Conservation (phyloP, 2,329 filamentous ascomycete genomes). For the Fusarium kyushuense region DNA sequence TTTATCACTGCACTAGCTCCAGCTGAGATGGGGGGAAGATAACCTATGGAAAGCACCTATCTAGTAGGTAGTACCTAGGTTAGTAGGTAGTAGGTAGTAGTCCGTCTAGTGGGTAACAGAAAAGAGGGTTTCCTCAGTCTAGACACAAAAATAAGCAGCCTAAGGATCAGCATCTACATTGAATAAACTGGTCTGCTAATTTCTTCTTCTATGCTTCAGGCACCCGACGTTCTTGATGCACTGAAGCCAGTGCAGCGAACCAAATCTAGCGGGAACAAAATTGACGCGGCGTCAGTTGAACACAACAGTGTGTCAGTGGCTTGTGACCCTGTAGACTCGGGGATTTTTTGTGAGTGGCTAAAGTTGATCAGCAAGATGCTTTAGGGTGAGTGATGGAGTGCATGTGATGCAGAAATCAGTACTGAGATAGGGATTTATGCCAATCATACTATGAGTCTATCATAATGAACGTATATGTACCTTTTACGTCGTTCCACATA, state of each 20-base stretch:
- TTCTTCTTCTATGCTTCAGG: too few species aligned
- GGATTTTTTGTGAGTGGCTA: slow-evolving; percentile 18
- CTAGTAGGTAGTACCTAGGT: not conserved
- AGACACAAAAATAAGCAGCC: too few species aligned
- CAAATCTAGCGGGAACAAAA: slow-evolving; percentile 47
- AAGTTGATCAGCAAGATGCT: slow-evolving; percentile 33
- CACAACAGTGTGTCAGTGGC: slow-evolving; percentile 48
- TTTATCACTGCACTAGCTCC: slow-evolving; percentile 48
- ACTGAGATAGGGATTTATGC: slow-evolving; percentile 20
- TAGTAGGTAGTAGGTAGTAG: too few species aligned
- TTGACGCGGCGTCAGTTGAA: slow-evolving; percentile 49
- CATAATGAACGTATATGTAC: not conserved
- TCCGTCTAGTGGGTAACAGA: too few species aligned
- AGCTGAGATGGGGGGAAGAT: slow-evolving; percentile 23
- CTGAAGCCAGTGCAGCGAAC: slow-evolving; percentile 23
- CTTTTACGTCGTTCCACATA: too few species aligned
- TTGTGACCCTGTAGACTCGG: slow-evolving; percentile 43
- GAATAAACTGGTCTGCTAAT: too few species aligned
- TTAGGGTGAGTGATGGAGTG: slow-evolving; percentile 21
- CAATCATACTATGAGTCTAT: not conserved
- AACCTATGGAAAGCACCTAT: not conserved
- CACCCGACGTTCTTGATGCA: too few species aligned
- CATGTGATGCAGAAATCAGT: slow-evolving; percentile 38
- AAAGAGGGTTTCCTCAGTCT: too few species aligned
- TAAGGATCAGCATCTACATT: too few species aligned